Base-by-base conservation (phyloP, 352 stramenopile genomes). In the Plasmopara viticola region DNA sequence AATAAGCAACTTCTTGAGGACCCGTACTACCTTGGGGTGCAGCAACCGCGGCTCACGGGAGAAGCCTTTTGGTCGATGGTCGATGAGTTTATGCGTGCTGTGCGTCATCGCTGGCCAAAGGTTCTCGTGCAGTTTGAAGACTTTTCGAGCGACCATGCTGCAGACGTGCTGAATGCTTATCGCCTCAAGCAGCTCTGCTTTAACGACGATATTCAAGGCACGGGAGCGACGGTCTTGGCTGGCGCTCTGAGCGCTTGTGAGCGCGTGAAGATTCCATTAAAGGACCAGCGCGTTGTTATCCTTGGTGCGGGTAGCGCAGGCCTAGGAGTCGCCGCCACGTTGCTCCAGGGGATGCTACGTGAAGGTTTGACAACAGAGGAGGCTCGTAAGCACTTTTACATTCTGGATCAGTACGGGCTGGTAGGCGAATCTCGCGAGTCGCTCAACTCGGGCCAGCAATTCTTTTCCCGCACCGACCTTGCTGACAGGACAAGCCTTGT, bases 191-290 rank as follows among this genome's bases (percentile, higher is more conserved):
- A 97, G 56, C 67, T 97, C 29, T 97, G 90, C 63, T 98, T 98
- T 65, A 98, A 98, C 67, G 96, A 99, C 75, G 96, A 99, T 66
- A 98, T 99, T 61, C 96, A 99, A 62, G 96, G 96, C 28, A 99
- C 96, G 6, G 96, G 93, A 44, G 93, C 95, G 9, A 97, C 94
- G 0, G 87, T 97, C 50, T 60, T 98, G 40, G 94, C 94, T 31
- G 95, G 95, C 10, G 75, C 79, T 56, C 58, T 92, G 13, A 88
- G 74, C 43, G 82, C 79, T n/a, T 89, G 82, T 17, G 64, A 67
- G 37, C 81, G 66, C n/a, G 79, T 90, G 4, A 43, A 78, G 10
- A 76, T 86, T 38, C 79, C 81, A 39, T 66, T 98, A 13, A 92
- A 90, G 55, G 85, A 98, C 43, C 91, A 98, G 68, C 78, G 87